Conservation (phyloP, 2,329 filamentous ascomycete species). For the Alternaria dauci region DNA sequence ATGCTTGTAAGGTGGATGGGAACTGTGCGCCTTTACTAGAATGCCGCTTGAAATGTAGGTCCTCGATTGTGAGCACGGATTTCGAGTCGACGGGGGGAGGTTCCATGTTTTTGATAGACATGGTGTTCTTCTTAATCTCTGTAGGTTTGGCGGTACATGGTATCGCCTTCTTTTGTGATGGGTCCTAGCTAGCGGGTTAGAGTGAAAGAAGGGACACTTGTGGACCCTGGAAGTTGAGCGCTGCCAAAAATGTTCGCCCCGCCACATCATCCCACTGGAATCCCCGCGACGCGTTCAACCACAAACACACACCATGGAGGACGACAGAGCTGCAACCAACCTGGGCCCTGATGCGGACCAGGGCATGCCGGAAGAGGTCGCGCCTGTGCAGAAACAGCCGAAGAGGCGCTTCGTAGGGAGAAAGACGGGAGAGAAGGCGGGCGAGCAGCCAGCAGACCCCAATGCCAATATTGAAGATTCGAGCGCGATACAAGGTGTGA, state of each 20-base stretch:
- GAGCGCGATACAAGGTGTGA: constrained; percentile 73
- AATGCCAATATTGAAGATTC: constrained; percentile 65
- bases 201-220: neutral
- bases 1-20: too few species aligned
- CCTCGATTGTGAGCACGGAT: neutral
- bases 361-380: constrained; percentile 63
- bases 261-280: constrained; percentile 22
- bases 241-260: constrained; percentile 24
- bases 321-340: constrained; percentile 75
- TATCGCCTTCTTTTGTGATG: neutral
- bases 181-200: neutral
- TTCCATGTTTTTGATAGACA: neutral
- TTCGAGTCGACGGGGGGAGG: neutral
- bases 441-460: constrained; percentile 53
- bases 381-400: constrained; percentile 69
- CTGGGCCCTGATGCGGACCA: constrained; percentile 74
- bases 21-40: neutral
- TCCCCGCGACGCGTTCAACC: constrained; percentile 14
- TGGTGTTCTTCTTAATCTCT: neutral
- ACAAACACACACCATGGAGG: constrained; percentile 67
- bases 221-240: constrained; percentile 20
- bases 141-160: neutral
- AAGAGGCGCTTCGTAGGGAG: constrained; percentile 93
- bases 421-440: constrained; percentile 70
- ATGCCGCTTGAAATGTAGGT: neutral